Percentiles rank a stretch among this genome's conserved stretches.
These are phyloP conservation scores for Rhizophlyctis rosea DNA, from an alignment of 192 early-diverging fungal genomes.

Conservation along the genomic window DNA sequence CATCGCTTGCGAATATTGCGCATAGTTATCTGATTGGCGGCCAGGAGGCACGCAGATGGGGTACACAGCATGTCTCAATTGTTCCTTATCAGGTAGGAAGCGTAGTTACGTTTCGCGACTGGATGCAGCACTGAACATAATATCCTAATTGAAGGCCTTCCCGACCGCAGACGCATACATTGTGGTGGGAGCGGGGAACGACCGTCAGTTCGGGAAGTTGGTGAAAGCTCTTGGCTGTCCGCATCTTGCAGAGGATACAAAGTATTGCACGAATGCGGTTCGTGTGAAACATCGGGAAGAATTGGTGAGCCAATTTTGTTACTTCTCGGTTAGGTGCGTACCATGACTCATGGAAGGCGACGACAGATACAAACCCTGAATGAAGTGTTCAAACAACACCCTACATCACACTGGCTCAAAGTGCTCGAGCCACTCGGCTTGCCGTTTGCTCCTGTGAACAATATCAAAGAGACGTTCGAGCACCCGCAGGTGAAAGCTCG, in stretches of 20 bases:
- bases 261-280: slow-evolving; percentile 66
- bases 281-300: slow-evolving; percentile 70
- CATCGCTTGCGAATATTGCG: slow-evolving; percentile 86
- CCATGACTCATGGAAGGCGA: too few species aligned
- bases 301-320: slow-evolving; percentile 40
- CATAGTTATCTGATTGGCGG: slow-evolving; percentile 82
- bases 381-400: slow-evolving; percentile 39
- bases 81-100: slow-evolving; percentile 83
- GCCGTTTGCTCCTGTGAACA: slow-evolving; percentile 81
- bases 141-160: slow-evolving; percentile 43
- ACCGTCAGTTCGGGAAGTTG: slow-evolving; percentile 75
- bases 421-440: slow-evolving; percentile 67
- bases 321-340: too few species aligned
- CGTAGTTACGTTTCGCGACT: too few species aligned
- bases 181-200: slow-evolving; percentile 89
- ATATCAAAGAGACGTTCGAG: slow-evolving; percentile 68
- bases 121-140: not conserved
- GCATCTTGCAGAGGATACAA: slow-evolving; percentile 43
- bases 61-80: slow-evolving; percentile 85
- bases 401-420: slow-evolving; percentile 61
- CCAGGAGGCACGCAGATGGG: slow-evolving; percentile 69
- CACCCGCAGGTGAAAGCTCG: slow-evolving; percentile 52
- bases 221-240: slow-evolving; percentile 50
- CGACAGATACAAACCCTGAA: slow-evolving; percentile 57
- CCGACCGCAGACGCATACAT: slow-evolving; percentile 73